Evolutionary conservation across 495 filamentous ascomycete species (phyloP), one percentile per base, ranked within the genome.

Genomic region (Lepraria neglecta): DNA sequence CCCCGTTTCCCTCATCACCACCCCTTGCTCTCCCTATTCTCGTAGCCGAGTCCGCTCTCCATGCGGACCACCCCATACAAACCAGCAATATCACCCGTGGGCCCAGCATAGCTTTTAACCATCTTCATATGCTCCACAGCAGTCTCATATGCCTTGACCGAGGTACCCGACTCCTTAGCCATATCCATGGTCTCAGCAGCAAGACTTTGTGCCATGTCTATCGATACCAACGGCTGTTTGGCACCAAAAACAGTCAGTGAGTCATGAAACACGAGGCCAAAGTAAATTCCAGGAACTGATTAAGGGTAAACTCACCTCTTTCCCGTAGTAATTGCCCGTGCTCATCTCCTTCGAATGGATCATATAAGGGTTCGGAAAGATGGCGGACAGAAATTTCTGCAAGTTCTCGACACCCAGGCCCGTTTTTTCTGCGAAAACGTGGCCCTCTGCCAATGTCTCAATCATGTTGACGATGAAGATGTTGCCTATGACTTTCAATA

Each of bases 401-500:
- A 94, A 72, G 38, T 84, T 82, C 3, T 84, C 83, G 19, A 72
- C 73, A 9, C 90, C 90, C 24, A 96, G 72, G 0, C 90, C 90
- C 0, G 82, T 79, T 69, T 91, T 89, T 72, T 96, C 91, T 4
- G 90, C 89, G 6, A 90, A 76, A 3, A 84, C 80, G 63, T 89
- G 79, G 3, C 83, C 84, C 75, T 96, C 91, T n/a, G 85, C 81
- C 4, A 97, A 72, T 38, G 84, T 77, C 69, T 91, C 87, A 21
- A 92, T 83, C 75, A 90, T 91, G 72, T 88, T 85, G 38, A 95
- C 69, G 66, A 96, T 82, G 74, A 95, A 91, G 6, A 84, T 87
- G 71, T 97, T 97, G 30, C 91, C 92, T 15, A 92, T 78, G 43
- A 95, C 72, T 74, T 96, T 97, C 35, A 96, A 75, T 24, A 80